Conservation (phyloP, 192 early-diverging fungal species). For the Backusella mclennaniae region DNA sequence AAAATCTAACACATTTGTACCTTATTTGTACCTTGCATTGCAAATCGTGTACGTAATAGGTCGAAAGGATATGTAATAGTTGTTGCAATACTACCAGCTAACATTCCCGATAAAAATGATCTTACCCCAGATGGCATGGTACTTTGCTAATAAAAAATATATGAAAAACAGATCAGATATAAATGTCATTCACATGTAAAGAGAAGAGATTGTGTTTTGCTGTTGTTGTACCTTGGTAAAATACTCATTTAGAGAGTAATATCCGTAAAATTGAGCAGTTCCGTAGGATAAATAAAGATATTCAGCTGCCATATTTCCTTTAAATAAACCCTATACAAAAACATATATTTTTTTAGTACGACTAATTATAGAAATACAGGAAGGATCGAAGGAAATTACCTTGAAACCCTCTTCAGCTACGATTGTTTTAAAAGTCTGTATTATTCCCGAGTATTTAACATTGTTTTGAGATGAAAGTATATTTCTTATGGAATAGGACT, state of each 20-base stretch:
- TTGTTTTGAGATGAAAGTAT: neutral
- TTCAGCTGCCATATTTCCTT: slow-evolving; percentile 92
- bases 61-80: slow-evolving; percentile 90
- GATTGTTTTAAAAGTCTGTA: slow-evolving; percentile 67
- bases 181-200: neutral
- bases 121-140: slow-evolving; percentile 35
- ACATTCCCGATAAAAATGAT: slow-evolving; percentile 73
- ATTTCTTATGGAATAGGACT: neutral
- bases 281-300: slow-evolving; percentile 92
- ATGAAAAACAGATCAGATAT: neutral
- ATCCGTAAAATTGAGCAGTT: slow-evolving; percentile 72
- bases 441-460: slow-evolving; percentile 61
- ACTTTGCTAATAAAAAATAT: neutral
- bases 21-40: slow-evolving; percentile 69
- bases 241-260: neutral
- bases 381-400: neutral
- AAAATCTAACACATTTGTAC: slow-evolving; percentile 21
- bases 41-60: slow-evolving; percentile 91
- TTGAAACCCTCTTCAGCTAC: slow-evolving; percentile 75
- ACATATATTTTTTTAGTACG: neutral
- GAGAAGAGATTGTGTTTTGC: neutral
- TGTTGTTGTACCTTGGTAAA: neutral
- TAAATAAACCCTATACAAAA: slow-evolving; percentile 67
- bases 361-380: neutral
- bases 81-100: slow-evolving; percentile 79